Evolutionary conservation across 2,329 filamentous ascomycete genomes (phyloP), one percentile per base, ranked within the genome.

Genomic region (Fusarium albidum): DNA sequence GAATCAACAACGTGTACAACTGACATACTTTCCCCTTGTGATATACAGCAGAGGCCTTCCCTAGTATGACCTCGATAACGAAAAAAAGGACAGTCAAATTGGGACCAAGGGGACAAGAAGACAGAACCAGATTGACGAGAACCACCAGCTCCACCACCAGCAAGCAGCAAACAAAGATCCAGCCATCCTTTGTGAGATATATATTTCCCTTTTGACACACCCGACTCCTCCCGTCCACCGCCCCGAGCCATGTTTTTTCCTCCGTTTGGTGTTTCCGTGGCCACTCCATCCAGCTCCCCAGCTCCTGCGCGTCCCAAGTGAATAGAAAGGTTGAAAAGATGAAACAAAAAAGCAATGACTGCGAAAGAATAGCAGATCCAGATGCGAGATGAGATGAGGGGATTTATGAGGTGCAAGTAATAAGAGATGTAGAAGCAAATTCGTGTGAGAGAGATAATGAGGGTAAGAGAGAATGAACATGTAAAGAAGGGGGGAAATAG

Each of bases 141-240:
- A 45, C 50, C 51, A 43, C 46, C 52, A 59, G 52, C 57, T 54
- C 47, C 50, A 34, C 32, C 55, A 34, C 40, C 39, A 29, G 37
- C 48, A 48, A 52, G 49, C 57, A 66, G 54, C 51, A 64, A 64
- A 57, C 49, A 57, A 65, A 60, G 55, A 65, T 57, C 52, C 28
- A 62, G 52, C 54, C 59, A 65, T 52, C 55, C 49, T 55, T 43
- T 62, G 48, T 55, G 50, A 52, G 58, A 57, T 58, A 57, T 61
- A 48, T 51, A 43, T 53, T 61, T 51, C 61, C 53, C 52, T 57
- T 68, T 45, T 57, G 41, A 53, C 58, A 64, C 63, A 68, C 66
- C 66, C 61, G 66, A 68, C 66, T 68, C 66, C 66, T 65, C 57
- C 63, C 43, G 43, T 60, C 61, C 61, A 52, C 59, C 55, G 47